Evolutionary conservation across 148 eudicot genomes (phyloP).

Genomic region (Silene latifolia): DNA sequence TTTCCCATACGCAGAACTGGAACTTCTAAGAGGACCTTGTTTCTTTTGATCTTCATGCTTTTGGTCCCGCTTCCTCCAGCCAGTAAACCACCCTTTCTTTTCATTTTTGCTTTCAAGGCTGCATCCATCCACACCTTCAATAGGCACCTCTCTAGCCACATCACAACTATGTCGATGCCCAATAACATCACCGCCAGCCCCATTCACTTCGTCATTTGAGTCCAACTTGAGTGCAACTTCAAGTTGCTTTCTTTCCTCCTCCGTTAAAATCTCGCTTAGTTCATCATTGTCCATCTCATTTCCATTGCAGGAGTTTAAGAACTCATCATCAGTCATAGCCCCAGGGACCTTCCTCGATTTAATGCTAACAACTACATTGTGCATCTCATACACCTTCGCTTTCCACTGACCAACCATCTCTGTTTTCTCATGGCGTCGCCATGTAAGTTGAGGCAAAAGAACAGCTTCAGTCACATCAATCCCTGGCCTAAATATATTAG

Average conservation of each 20-base stretch:
- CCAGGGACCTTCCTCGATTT: constrained; percentile 90
- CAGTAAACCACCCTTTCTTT: constrained; percentile 81
- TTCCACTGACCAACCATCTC: constrained; percentile 86
- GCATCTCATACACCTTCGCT: constrained; percentile 89
- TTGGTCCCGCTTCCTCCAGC: constrained; percentile 75
- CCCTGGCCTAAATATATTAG: constrained; percentile 77
- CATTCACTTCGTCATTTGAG: constrained; percentile 42
- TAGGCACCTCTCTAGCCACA: constrained; percentile 52
- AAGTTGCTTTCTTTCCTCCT: constrained; percentile 77
- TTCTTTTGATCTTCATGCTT: constrained; percentile 48
- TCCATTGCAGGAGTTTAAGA: constrained; percentile 53
- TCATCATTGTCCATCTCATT: constrained; percentile 57
- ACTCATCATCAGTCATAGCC: constrained; percentile 85
- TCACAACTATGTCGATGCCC: constrained; percentile 62
- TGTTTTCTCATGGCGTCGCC: constrained; percentile 79
- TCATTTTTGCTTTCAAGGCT: constrained; percentile 44
- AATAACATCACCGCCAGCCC: constrained; percentile 40
- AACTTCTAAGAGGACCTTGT: constrained; percentile 46
- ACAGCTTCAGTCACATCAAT: constrained; percentile 89
- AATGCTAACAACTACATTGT: constrained; percentile 79
- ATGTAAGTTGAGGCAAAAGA: constrained; percentile 72
- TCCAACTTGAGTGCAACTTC: constrained; percentile 74
- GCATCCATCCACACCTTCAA: constrained; percentile 41
- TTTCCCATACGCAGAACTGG: constrained; percentile 39
- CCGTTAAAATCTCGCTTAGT: constrained; percentile 61